Evolutionary conservation across 805 yeast species (phyloP).

Genomic region (Saccharomycopsis synnaedendra): DNA sequence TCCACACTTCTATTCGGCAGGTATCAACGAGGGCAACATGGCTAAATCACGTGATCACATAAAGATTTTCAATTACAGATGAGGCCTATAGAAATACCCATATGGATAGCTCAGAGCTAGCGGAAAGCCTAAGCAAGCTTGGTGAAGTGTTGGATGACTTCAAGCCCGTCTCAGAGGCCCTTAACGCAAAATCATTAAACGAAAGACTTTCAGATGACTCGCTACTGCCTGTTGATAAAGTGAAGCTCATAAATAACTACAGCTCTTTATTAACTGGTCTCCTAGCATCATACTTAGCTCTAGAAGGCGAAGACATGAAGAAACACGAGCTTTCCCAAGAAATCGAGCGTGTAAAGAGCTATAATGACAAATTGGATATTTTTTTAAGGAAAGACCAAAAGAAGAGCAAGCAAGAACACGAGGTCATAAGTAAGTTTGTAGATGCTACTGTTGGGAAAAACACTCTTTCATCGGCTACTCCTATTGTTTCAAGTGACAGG

Average conservation of each 20-base stretch:
- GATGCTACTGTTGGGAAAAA: conserved; percentile 3
- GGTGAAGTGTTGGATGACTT: not conserved
- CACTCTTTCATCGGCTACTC: conserved; percentile 4
- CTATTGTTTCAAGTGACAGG: not conserved
- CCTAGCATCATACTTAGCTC: conserved; percentile 1
- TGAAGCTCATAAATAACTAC: conserved; percentile 8
- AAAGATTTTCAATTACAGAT: no score
- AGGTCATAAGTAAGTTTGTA: conserved; percentile 3
- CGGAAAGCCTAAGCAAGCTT: not conserved
- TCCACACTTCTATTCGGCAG: no score
- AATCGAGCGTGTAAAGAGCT: conserved; percentile 2
- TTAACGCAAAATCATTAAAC: conserved; percentile 5
- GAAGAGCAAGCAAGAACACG: not conserved
- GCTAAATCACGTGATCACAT: no score
- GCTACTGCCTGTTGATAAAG: not conserved
- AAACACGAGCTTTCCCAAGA: conserved; percentile 1
- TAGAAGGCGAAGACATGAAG: conserved; percentile 6
- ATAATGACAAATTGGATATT: not conserved
- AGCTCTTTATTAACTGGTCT: not conserved
- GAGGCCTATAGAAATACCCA: no score
- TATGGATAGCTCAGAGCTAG: not conserved
- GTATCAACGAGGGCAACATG: no score
- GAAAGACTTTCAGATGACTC: conserved; percentile 5
- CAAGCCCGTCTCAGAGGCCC: not conserved
- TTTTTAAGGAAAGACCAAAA: not conserved